phyloP scores from a whole-genome alignment of 2,329 filamentous ascomycete species.

The Metarhizium sp. region DNA sequence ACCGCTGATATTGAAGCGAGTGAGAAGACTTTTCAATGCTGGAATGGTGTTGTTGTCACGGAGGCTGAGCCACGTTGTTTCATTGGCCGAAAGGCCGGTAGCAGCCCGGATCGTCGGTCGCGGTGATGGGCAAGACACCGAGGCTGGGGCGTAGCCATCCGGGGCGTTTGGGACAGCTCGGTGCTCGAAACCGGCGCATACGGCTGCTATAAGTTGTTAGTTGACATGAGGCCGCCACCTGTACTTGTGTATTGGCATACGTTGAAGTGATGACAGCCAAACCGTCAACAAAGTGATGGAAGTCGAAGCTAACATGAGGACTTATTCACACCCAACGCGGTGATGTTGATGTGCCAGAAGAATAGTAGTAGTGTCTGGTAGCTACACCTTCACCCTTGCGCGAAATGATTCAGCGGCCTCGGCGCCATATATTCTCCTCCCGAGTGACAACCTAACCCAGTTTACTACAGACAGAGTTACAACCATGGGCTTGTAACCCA shows the following conservation, averaged over 20 bases:
- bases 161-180: constrained; percentile 1
- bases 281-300: background rate
- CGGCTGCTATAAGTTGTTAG: background rate
- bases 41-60: constrained; percentile 10
- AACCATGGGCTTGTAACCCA: background rate
- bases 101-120: constrained; percentile 10
- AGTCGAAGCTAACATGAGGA: background rate
- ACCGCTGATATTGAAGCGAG: constrained; percentile 9
- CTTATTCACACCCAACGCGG: background rate
- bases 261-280: background rate
- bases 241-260: background rate
- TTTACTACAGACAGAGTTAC: background rate
- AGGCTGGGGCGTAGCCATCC: constrained; percentile 10
- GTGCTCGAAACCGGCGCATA: background rate
- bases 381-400: too few relatives aligned
- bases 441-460: background rate
- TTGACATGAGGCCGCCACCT: background rate
- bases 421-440: background rate
- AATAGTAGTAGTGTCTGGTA: too few relatives aligned
- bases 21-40: constrained; percentile 9
- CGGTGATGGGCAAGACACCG: constrained; percentile 9
- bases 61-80: constrained; percentile 11
- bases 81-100: constrained; percentile 8
- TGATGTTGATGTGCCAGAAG: too few relatives aligned
- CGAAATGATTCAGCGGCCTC: too few relatives aligned